Evolutionary conservation across 2,329 filamentous ascomycete genomes (phyloP), one percentile per base, ranked within the genome.

Genomic region (Aspergillus tubingensis): DNA sequence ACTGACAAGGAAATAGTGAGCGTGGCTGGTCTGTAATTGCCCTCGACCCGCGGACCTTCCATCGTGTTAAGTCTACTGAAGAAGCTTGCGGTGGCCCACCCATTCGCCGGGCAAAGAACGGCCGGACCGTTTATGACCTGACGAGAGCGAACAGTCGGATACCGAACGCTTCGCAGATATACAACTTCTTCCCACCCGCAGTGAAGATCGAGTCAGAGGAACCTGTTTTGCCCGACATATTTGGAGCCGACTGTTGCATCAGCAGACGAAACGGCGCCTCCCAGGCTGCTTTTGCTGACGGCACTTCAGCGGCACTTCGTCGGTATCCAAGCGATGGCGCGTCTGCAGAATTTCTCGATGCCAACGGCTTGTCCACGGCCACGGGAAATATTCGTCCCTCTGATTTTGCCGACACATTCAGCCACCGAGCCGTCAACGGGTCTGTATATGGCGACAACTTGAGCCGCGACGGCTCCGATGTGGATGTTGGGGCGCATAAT

Each of bases 1-100:
- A 44, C 60, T 68, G 55, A 65, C 58, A 13, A 21, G 27, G 8
- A 51, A 65, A 60, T 58, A 67, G 49, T 49, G 68, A 76, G 60
- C 68, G 74, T 48, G 80, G 80, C n/a, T 82, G 80, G 80, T 70
- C 72, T 48, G 78, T 81, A 49, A 67, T 81, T 49, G 78, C 79
- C 13, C 67, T 82, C 27, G 78, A 81, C 61, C 77, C 79, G n/a
- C 72, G 73, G 23, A 70, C 68, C 41, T 81, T 81, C 59, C 76
- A 76, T 54, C 62, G 67, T 6, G 70, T 73, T 53, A 62, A 67
- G 11, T 70, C 69, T 5, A 72, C 72, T 48, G 66, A 74, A 61
- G 72, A 79, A 19, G 79, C 79, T 7, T 80, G 76, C 62, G 79
- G 79, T 50, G 76, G 76, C 32, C 54, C 62, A 38, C 72, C 73